Evolutionary conservation across 345 rosid species (phyloP).

Genomic region (Anastatica hierochuntica): DNA sequence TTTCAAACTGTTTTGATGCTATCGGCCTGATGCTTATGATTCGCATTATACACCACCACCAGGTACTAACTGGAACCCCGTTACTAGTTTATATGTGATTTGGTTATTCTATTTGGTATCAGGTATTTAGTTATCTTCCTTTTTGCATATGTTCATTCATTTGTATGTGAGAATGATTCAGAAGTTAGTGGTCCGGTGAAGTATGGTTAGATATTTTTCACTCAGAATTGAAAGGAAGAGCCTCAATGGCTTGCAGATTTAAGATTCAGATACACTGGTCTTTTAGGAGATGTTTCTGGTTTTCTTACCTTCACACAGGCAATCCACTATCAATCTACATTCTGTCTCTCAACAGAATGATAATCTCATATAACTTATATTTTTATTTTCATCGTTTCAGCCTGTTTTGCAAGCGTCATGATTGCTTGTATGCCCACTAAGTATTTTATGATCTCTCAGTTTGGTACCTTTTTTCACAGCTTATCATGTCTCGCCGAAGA

Average conservation of each 20-base stretch:
- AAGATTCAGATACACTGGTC: background rate
- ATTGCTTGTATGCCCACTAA: background rate
- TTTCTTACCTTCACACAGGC: background rate
- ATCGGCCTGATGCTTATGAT: constrained; percentile 98
- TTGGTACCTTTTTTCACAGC: constrained; percentile 36
- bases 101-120: background rate
- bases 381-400: background rate
- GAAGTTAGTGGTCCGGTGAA: constrained; percentile 7
- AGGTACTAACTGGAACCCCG: constrained; percentile 38
- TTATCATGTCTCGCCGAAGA: constrained; percentile 82
- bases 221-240: background rate
- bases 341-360: background rate
- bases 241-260: background rate
- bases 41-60: constrained; percentile 89
- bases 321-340: background rate
- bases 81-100: background rate
- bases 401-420: constrained; percentile 4
- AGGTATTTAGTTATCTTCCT: background rate
- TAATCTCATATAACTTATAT: background rate
- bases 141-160: background rate
- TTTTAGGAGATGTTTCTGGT: background rate
- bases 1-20: constrained; percentile 90
- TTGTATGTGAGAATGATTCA: background rate
- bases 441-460: background rate
- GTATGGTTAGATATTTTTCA: background rate